Base-by-base conservation (phyloP, 2,329 filamentous ascomycete genomes). In the Blumeria hordei region DNA sequence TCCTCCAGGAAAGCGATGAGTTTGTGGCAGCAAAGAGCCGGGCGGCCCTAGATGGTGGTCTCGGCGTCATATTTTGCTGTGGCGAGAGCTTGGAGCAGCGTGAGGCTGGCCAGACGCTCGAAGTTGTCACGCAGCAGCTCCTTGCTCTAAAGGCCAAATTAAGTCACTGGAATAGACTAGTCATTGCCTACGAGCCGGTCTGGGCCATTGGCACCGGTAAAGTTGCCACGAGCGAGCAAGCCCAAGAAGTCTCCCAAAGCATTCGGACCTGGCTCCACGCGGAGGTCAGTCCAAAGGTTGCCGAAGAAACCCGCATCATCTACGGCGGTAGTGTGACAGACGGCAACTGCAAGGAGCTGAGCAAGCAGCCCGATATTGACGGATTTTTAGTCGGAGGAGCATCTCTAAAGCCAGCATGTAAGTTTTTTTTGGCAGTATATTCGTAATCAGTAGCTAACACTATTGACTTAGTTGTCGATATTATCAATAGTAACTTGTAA, bases 141-240 rank as follows among this genome's bases (percentile, higher is more conserved):
- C 77, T 80, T 60, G 88, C 88, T 61, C 85, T 90, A 60, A 78
- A 78, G 56, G 81, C 88, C 69, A 75, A 83, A 74, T 73, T 86
- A 67, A 73, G 78, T 64, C 85, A 94, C 73, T 98, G 92, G 92
- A 78, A 74, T 66, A 92, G 92, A 75, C 78, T 98, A 61, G 92
- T 98, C 68, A 78, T 98, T 65, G 92, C 92, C 66, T 98, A 98
- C 72, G 92, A 98, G 78, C 92, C 92, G 66, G 93, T 98, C 75
- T 98, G 92, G 90, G 88, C 80, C 68, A 84, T 81, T 63, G 90
- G 90, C 63, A 96, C 92, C 62, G 92, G 92, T 70, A 93, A 92
- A 75, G 87, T 93, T 61, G 87, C 87, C 63, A 84, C 81, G 60
- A 88, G 81, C 58, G 76, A 87, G 72, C 88, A 94, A 76, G 88